These are phyloP conservation scores for Spizellomyces sp. DNA, from an alignment of 192 early-diverging fungal species.

Conservation along the genomic window DNA sequence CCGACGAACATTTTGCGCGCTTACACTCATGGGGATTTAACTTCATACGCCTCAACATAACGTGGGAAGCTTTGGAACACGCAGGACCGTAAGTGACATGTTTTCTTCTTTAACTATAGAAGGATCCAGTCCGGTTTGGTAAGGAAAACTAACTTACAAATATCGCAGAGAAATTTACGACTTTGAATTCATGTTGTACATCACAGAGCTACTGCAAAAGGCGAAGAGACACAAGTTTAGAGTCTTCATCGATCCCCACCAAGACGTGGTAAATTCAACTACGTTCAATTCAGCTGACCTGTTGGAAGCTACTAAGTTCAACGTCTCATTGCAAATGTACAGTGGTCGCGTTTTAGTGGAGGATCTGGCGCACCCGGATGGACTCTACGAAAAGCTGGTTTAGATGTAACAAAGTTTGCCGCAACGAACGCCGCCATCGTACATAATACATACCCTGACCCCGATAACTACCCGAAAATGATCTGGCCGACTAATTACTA, in stretches of 20 bases:
- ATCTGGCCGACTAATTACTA: slow-evolving; percentile 86
- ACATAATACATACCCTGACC: slow-evolving; percentile 60
- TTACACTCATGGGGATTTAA: slow-evolving; percentile 75
- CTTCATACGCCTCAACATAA: slow-evolving; percentile 71
- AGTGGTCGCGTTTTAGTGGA: slow-evolving; percentile 47
- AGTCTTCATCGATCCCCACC: slow-evolving; percentile 82
- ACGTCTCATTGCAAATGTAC: background rate
- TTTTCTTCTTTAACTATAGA: background rate
- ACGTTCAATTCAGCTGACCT: background rate
- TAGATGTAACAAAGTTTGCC: slow-evolving; percentile 67
- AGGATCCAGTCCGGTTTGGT: too few relatives aligned
- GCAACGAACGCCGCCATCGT: slow-evolving; percentile 74
- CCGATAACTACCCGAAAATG: slow-evolving; percentile 41
- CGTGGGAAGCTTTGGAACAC: slow-evolving; percentile 74
- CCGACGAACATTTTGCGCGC: slow-evolving; percentile 71
- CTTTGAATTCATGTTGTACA: slow-evolving; percentile 72
- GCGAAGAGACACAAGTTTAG: slow-evolving; percentile 74
- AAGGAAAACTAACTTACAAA: too few relatives aligned
- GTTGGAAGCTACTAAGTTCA: background rate
- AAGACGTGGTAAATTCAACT: slow-evolving; percentile 63
- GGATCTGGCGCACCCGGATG: slow-evolving; percentile 48
- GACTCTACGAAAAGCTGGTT: slow-evolving; percentile 73
- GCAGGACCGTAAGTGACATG: slow-evolving; percentile 35
- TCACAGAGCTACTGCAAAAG: slow-evolving; percentile 63
- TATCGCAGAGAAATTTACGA: slow-evolving; percentile 62